Evolutionary conservation across 169 alveolate species (phyloP), one percentile per base, ranked within the genome.

Genomic region (Plasmodium berghei): DNA sequence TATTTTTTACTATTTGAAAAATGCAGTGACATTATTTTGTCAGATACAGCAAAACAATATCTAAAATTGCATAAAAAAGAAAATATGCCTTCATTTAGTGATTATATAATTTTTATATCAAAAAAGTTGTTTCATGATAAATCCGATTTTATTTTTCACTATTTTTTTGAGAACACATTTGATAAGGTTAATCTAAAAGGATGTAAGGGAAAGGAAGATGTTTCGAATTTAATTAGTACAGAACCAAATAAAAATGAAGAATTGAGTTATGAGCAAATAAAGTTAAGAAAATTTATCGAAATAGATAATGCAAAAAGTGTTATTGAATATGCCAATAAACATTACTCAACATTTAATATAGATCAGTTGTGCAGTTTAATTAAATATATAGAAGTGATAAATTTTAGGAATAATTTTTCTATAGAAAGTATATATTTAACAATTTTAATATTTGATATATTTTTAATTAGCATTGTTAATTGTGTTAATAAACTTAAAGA

Each of bases 351-450:
- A 45, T 80, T 55, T 67, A 56, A 71, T 56, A 6, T 80, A 18
- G 52, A 55, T 26, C 48, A 62, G 24, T 71, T 80, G 55, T 48
- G 42, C 34, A 67, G 69, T 80, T 58, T 80, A 72, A 14, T 80
- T 48, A 48, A 67, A 61, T 67, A 80, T 28, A 54, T 66, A 9
- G 70, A 55, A 18, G 56, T 24, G 28, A 10, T 80, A 20, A 42
- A 54, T 48, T 66, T 67, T 55, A 28, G 18, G 54, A 5, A 70
- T 22, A 54, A 67, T 48, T 34, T 18, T 16, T 48, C 34, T 18
- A 40, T 67, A 10, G 90, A 80, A 56, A 80, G 85, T 67, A 26
- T 80, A 48, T 66, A 55, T 80, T 80, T 40, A 55, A 48, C 69
- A 34, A 26, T 80, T 14, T 20, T 80, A 16, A 52, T 80, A 10